Conservation (phyloP, 805 yeast genomes). For the Candida awuae region DNA sequence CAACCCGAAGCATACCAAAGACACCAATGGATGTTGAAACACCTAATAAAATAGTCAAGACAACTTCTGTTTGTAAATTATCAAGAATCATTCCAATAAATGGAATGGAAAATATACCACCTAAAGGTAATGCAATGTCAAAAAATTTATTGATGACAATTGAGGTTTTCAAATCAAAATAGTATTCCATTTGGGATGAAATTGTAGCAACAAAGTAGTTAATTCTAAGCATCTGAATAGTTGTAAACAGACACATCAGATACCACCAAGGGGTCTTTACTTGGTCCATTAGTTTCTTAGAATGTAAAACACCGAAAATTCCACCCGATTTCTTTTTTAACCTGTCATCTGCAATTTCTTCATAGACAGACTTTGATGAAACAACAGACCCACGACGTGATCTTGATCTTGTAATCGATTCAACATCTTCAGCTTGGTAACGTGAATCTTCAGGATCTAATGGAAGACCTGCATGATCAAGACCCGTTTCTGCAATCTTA, state of each 20-base stretch:
- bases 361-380: conserved; percentile 49
- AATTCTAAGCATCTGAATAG: conserved; percentile 84
- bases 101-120: conserved; percentile 83
- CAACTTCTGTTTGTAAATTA: conserved; percentile 54
- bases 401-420: conserved; percentile 15
- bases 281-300: conserved; percentile 34
- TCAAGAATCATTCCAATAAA: conserved; percentile 77
- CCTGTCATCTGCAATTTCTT: conserved; percentile 55
- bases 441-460: conserved; percentile 39
- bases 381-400: conserved; percentile 32
- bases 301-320: conserved; percentile 75
- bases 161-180: conserved; percentile 51
- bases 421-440: conserved; percentile 17
- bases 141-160: conserved; percentile 60
- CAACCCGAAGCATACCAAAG: conserved; percentile 50
- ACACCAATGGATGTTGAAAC: conserved; percentile 61
- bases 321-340: conserved; percentile 51
- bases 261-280: conserved; percentile 62
- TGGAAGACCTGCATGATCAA: conserved; percentile 61
- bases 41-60: conserved; percentile 42
- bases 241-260: conserved; percentile 69
- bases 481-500: conserved; percentile 62
- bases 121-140: conserved; percentile 80
- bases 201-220: conserved; percentile 91
- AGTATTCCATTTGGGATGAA: conserved; percentile 69